A percentile compares a stretch with the other conserved stretches of the same genome.
Conservation (phyloP, 1,284 basidiomycete genomes). For the Trametes versicolor region DNA sequence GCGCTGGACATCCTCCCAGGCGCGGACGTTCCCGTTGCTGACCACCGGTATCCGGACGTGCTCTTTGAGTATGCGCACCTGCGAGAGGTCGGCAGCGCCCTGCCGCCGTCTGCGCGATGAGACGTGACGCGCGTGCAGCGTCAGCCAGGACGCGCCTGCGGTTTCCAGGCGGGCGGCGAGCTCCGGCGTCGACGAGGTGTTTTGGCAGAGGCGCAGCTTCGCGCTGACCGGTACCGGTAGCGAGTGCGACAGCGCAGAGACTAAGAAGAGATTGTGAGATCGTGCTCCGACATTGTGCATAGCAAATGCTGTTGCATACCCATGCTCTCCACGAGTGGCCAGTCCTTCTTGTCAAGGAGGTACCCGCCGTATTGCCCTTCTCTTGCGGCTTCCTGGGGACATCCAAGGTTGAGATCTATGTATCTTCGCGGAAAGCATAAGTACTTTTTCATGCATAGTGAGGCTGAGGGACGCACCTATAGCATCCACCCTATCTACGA, state of each 20-base stretch:
- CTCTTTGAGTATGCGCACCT: slow-evolving; percentile 64
- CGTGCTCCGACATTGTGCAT: not conserved
- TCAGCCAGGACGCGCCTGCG: slow-evolving; percentile 71
- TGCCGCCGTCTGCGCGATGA: slow-evolving; percentile 72
- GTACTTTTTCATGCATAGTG: not conserved
- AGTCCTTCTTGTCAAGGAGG: slow-evolving; percentile 72
- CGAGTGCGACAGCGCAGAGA: slow-evolving; percentile 66
- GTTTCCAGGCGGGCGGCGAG: slow-evolving; percentile 66
- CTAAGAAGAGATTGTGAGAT: slow-evolving; percentile 44
- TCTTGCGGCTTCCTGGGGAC: slow-evolving; percentile 75
- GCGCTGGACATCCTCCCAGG: slow-evolving; percentile 60
- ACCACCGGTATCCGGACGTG: slow-evolving; percentile 65
- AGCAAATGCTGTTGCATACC: slow-evolving; percentile 50
- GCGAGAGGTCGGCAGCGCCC: slow-evolving; percentile 70
- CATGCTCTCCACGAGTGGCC: slow-evolving; percentile 70
- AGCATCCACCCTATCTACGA: slow-evolving; percentile 68
- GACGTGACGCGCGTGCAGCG: slow-evolving; percentile 77
- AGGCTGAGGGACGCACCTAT: slow-evolving; percentile 58
- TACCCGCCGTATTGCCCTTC: slow-evolving; percentile 80
- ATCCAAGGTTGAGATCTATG: slow-evolving; percentile 67
- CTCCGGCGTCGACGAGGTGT: slow-evolving; percentile 61
- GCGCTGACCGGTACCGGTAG: slow-evolving; percentile 69
- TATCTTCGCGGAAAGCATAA: slow-evolving; percentile 34
- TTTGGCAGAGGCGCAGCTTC: slow-evolving; percentile 60
- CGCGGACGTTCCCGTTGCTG: slow-evolving; percentile 81